A percentile compares a stretch with the other conserved stretches of the same genome.
These are phyloP conservation scores for Phialophora macrospora DNA, from an alignment of 2,329 filamentous ascomycete genomes.

Conservation along the genomic window DNA sequence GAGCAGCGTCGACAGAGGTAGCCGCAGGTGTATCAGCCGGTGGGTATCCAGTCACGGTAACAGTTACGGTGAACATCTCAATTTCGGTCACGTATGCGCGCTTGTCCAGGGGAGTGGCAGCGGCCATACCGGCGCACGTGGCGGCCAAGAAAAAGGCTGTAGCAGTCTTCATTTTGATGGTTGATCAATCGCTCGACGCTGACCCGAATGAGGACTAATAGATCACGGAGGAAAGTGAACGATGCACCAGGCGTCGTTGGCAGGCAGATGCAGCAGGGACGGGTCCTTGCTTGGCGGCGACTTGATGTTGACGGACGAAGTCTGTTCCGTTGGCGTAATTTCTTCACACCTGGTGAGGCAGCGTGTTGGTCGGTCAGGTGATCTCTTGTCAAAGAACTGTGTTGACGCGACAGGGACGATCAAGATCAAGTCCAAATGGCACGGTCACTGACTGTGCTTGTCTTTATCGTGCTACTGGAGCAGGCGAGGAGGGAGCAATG, in stretches of 20 bases:
- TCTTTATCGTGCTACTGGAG: conserved; percentile 14
- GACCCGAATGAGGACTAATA: conserved; percentile 19
- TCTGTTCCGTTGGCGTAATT: conserved; percentile 28
- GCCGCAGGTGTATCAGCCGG: conserved; percentile 18
- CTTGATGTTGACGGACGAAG: conserved; percentile 17
- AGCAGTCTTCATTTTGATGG: conserved; percentile 31
- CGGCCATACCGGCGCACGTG: conserved; percentile 45
- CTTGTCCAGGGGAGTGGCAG: conserved; percentile 45
- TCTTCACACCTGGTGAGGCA: conserved; percentile 36
- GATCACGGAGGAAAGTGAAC: conserved; percentile 29
- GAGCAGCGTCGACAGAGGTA: conserved; percentile 4
- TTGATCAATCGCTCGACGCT: conserved; percentile 17
- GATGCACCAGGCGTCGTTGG: conserved; percentile 29
- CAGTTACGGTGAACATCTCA: conserved; percentile 44
- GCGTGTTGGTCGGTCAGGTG: conserved; percentile 15
- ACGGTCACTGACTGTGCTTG: conserved; percentile 36
- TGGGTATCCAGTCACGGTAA: conserved; percentile 42
- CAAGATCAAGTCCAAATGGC: conserved; percentile 19
- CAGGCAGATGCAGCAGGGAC: conserved; percentile 1
- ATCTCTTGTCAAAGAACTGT: conserved; percentile 34
- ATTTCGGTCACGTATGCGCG: conserved; percentile 44
- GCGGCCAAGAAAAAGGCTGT: conserved; percentile 43
- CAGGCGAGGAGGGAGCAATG: background rate
- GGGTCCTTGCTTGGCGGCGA: conserved; percentile 19
- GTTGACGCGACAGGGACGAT: conserved; percentile 28